Evolutionary conservation across 345 rosid genomes (phyloP), one percentile per base, ranked within the genome.

Genomic region (Populus nigra): DNA sequence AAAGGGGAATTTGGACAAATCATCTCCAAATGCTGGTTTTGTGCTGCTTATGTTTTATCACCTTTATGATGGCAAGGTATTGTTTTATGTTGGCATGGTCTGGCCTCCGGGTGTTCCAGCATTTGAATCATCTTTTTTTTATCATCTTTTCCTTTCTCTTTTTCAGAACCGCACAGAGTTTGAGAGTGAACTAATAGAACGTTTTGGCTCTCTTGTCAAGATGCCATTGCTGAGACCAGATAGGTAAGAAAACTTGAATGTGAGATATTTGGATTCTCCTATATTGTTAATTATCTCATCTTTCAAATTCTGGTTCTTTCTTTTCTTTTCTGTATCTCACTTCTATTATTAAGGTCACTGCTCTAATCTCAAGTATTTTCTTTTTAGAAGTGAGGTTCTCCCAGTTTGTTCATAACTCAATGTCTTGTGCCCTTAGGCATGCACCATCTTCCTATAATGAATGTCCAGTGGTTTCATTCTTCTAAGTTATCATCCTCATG

Each of bases 1-100:
- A 13, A 80, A 93, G 99, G 99, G 99, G n/a, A 93, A 93, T 87
- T 94, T 96, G 73, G 99, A 96, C 85, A 93, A 90, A 81, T 83
- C 83, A 57, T 90, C 96, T 81, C 83, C 89, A 77, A 96, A 91
- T 82, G 97, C 92, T 74, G 99, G 99, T 59, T 91, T 89, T 85
- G 99, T 96, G 81, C 90, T 96, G 77, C 86, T 93, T 68, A 91
- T 96, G 98, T 96, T 96, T 82, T 91, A 93, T 85, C 93, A 93
- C 83, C 97, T 96, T 75, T 93, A 93, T 75, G 98, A 96, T 83
- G 97, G 97, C 78, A 96, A 96, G 96, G 99, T 89, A 91, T 50
- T 79, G 53, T 75, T 81, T 23, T 20, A 41, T 77, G 50, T 68
- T 71, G 22, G 53, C 67, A 31, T 53, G 50, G 18, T 77, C 49